phyloP scores from a whole-genome alignment of 2,329 filamentous ascomycete genomes.

The Elsinoe arachidis region DNA sequence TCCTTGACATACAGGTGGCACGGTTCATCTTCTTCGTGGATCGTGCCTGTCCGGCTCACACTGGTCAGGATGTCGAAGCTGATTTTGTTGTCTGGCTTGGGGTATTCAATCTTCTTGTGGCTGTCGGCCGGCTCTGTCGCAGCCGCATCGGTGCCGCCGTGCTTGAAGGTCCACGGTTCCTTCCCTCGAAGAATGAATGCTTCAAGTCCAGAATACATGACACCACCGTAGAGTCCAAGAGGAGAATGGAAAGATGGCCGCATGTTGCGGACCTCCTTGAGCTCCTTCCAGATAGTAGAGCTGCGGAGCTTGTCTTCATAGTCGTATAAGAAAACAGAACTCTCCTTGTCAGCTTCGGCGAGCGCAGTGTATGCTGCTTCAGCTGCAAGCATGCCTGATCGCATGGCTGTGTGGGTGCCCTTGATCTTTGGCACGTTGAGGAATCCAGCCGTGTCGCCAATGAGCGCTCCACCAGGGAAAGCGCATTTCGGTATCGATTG shows the following conservation, averaged over 20 bases:
- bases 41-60: constrained; percentile 90
- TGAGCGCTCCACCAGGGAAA: constrained; percentile 89
- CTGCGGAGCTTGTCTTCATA: constrained; percentile 85
- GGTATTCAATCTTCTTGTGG: constrained; percentile 86
- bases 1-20: constrained; percentile 92
- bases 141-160: constrained; percentile 67
- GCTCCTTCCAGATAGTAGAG: constrained; percentile 85
- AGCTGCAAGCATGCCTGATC: constrained; percentile 90
- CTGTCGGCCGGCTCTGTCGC: constrained; percentile 72
- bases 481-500: constrained; percentile 96
- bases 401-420: constrained; percentile 96
- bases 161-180: constrained; percentile 84
- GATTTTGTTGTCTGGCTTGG: constrained; percentile 91
- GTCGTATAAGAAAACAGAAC: constrained; percentile 82
- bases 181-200: constrained; percentile 79
- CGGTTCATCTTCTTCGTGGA: constrained; percentile 97
- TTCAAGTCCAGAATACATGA: constrained; percentile 88
- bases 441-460: constrained; percentile 93
- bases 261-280: constrained; percentile 95
- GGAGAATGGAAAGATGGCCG: constrained; percentile 86
- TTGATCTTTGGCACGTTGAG: constrained; percentile 98
- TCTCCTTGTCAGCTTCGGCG: constrained; percentile 41
- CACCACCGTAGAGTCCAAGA: constrained; percentile 78
- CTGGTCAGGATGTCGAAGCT: constrained; percentile 94
- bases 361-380: constrained; percentile 81